Evolutionary conservation across 176 grass and related monocot genomes (phyloP), one percentile per base, ranked within the genome.

Genomic region (Ensete ventricosum): DNA sequence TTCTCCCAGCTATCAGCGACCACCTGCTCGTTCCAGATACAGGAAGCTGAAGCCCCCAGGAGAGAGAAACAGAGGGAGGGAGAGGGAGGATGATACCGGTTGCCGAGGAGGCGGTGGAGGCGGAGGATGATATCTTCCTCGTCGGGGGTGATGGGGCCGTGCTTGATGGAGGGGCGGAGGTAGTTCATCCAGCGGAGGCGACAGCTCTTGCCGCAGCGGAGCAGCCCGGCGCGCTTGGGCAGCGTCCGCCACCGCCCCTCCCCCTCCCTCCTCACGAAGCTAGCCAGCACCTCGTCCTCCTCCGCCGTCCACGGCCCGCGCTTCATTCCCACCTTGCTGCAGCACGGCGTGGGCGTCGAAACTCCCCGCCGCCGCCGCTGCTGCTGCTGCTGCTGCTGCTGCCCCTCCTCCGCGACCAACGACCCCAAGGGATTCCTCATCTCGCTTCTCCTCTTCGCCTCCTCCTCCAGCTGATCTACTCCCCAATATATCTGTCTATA

Each of bases 101-200:
- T 96, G 78, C 92, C 92, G 77, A 96, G 87, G 75, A 96, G 87
- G 80, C 87, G 84, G 80, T 96, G 92, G 82, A 96, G 89, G 74
- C 92, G 92, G 21, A 92, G 72, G 82, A 96, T 96, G 88, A 96
- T 80, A 74, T 96, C 92, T 73, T 92, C 92, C 82, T 96, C 92
- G 63, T 90, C 84, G 73, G 72, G 79, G 50, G 86, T 71, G 72
- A 96, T 96, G 22, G 92, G 92, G 13, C 89, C 83, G 71, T 77
- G 92, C 60, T 89, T 90, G 77, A 92, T 92, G 48, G 85, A 80
- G 11, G 92, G 89, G 50, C 89, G 23, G 67, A 96, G 89, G 83
- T 96, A 96, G 79, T 96, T 96, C 92, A 96, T 90, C 92, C 92
- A 96, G 14, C 85, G 80, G 67, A 91, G 82, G 1, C 89, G 77